Percentiles rank a stretch among this genome's conserved stretches.
Evolutionary conservation across 768 basidiomycete species (phyloP).

Genomic region (Boletus rufocinnamomeus): DNA sequence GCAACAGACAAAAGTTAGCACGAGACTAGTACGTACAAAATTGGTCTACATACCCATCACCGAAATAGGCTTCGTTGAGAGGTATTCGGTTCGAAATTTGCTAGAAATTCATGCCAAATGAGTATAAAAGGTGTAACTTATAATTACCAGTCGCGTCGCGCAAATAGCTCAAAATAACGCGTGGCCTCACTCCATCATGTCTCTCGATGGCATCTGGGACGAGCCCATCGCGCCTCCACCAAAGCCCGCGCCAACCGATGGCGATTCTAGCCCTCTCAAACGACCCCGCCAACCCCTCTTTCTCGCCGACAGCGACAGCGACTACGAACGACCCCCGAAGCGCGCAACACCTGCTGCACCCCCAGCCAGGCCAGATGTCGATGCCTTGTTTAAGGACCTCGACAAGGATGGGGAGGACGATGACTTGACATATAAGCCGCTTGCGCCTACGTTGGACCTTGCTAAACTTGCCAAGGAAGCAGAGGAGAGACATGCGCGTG

Average conservation of each 20-base stretch:
- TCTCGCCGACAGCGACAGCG: constrained; percentile 48
- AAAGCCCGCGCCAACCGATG: constrained; percentile 22
- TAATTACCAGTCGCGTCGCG: too few relatives aligned
- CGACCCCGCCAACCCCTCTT: constrained; percentile 52
- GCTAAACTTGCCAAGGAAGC: constrained; percentile 57
- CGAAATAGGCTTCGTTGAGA: too few relatives aligned
- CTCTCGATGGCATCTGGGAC: constrained; percentile 64
- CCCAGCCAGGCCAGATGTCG: constrained; percentile 33
- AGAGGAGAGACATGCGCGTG: constrained; percentile 45
- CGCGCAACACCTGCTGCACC: constrained; percentile 24
- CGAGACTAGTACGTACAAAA: too few relatives aligned
- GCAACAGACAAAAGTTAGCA: neutral
- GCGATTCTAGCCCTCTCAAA: constrained; percentile 23
- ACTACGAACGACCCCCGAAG: constrained; percentile 40
- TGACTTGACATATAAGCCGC: constrained; percentile 44
- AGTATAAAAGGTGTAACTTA: too few relatives aligned
- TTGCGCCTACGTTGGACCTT: constrained; percentile 55
- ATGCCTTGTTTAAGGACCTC: constrained; percentile 47
- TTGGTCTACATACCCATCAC: neutral
- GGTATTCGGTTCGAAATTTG: neutral
- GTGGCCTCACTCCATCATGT: constrained; percentile 24
- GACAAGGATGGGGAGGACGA: constrained; percentile 52
- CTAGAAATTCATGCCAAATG: too few relatives aligned
- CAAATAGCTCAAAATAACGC: constrained; percentile 35
- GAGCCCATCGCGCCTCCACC: constrained; percentile 41